A percentile compares a stretch with the other conserved stretches of the same genome.
Conservation (phyloP, 805 yeast genomes). For the Ogataea populi-albae region DNA sequence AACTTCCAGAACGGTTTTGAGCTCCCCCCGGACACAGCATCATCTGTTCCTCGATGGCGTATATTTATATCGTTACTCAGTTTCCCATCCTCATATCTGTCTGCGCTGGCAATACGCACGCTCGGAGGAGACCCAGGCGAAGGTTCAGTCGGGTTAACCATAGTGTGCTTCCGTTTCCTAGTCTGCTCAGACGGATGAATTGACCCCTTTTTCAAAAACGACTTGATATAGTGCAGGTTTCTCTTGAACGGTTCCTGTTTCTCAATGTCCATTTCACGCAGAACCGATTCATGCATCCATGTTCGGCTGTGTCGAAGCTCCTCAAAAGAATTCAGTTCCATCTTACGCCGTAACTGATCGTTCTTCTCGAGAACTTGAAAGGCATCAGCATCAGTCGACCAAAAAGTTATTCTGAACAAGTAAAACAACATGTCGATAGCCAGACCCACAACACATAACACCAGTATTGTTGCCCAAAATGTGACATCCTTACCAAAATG, state of each 20-base stretch:
- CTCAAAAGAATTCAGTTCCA: conserved; percentile 69
- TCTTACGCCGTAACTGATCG: conserved; percentile 56
- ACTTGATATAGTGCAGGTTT: conserved; percentile 24
- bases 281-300: conserved; percentile 41
- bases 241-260: conserved; percentile 18
- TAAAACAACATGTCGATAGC: conserved; percentile 65
- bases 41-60: conserved; percentile 32
- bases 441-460: conserved; percentile 55
- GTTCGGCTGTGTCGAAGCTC: conserved; percentile 82
- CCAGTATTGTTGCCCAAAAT: conserved; percentile 80
- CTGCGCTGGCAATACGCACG: conserved; percentile 33
- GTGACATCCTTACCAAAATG: conserved; percentile 77
- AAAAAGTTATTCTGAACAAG: conserved; percentile 50
- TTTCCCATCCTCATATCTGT: conserved; percentile 49
- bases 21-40: too few species aligned
- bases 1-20: conserved; percentile 28
- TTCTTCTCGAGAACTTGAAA: conserved; percentile 78
- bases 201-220: conserved; percentile 36
- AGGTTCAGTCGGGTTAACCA: conserved; percentile 44
- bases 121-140: conserved; percentile 47
- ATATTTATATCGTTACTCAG: conserved; percentile 74
- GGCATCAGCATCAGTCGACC: conserved; percentile 72
- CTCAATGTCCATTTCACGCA: conserved; percentile 25
- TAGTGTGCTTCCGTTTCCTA: conserved; percentile 49
- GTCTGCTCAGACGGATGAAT: conserved; percentile 32